Base-by-base conservation (phyloP, 2,329 filamentous ascomycete species). In the Claviceps humidiphila region DNA sequence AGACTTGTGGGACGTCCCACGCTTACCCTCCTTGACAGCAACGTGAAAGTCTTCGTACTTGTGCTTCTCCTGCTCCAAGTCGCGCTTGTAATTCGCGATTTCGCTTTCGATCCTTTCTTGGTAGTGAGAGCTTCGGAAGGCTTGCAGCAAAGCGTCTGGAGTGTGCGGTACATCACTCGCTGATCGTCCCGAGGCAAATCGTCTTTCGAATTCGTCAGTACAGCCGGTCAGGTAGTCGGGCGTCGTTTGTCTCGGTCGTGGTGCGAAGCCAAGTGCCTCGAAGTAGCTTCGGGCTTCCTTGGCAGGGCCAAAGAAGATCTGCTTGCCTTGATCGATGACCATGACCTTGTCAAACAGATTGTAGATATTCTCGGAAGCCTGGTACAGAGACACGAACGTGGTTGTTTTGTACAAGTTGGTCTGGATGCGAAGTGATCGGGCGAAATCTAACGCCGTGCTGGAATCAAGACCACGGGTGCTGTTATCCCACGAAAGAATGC, bases 381-480 rank as follows among this genome's bases (percentile, higher is more conserved):
- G 88, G 65, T 94, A 95, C 0, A 95, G 72, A 0, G 88, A 89
- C 1, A 94, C 87, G 55, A 93, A 90, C 0, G 88, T 93, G 1
- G 85, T 87, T 0, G 84, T 89, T 64, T 85, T 81, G 75, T 89
- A 89, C 51, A 93, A 80, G 64, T 93, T 85, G 22, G 88, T 93
- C 71, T 91, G 77, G 42, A 89, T 82, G 2, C 88, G 82, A 1
- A 94, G 73, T 1, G 84, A 87, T 62, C 81, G 82, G 58, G 73
- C 73, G 57, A 81, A 85, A 58, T 85, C 82, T 5, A 85, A 72
- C 2, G 82, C 83, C 0, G 82, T 85, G 37, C 77, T 82, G 11
- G 82, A 78, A 55, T 87, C 83, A 3, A 87, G 72, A 42, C 84
- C 84, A 42, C 82, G 77, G 1, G 83, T 86, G 37, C 76, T 80